Evolutionary conservation across 345 rosid genomes (phyloP), one percentile per base, ranked within the genome.

Genomic region (Eucalyptus viminalis): DNA sequence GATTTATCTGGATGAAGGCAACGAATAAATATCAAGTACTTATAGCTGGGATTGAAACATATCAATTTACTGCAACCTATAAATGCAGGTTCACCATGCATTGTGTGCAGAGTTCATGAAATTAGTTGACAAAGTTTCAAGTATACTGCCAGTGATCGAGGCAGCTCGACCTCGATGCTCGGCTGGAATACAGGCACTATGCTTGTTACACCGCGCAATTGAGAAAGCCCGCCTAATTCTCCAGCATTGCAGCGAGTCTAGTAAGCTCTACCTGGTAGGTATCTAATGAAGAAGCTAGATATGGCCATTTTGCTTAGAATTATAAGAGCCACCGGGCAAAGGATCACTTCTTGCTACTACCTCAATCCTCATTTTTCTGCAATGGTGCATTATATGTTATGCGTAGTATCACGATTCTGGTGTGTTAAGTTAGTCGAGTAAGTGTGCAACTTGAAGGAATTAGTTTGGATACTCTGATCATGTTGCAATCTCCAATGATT

Each of bases 251-350:
- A 90, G 94, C 45, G 97, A 96, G 86, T 95, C 97, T 40, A 97
- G 99, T 88, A 95, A 94, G 92, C 96, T 97, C 85, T 97, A 97
- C 92, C 93, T 96, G 99, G 99, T 96, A 67, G 27, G 96, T 91
- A 56, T 50, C 87, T 86, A 49, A 27, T 27, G 56, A 86, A 86
- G 56, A 86, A 50, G 87, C 56, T 86, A 86, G 85, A 40, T 76
- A 76, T 49, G 40, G 14, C 56, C 13, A 3, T 50, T 53, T 51
- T 86, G 65, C 60, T 51, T 56, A 51, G 87, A 86, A 49, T 45
- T 37, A 15, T 49, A 9, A 54, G 40, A 53, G 87, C 54, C 27
- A 34, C 37, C 22, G 6, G 65, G 45, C 60, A 53, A 31, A 34
- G 45, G 21, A 86, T 86, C 87, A 45, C 56, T 86, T 86, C 40